Evolutionary conservation across 2,329 filamentous ascomycete genomes (phyloP).

Genomic region (Neopestalotiopsis clavispora): DNA sequence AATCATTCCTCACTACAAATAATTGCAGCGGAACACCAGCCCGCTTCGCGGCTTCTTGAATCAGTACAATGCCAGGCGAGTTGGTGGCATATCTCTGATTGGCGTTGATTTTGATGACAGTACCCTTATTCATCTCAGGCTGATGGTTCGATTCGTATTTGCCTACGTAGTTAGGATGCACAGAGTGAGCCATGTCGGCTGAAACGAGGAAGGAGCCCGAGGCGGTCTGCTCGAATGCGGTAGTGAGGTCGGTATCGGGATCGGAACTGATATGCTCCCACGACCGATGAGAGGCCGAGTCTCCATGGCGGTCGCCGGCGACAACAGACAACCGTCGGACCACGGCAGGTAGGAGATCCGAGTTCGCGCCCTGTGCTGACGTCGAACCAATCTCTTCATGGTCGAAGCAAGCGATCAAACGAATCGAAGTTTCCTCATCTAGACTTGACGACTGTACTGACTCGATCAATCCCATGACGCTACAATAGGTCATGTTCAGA

Average conservation of each 20-base stretch:
- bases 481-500: constrained; percentile 94
- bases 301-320: constrained; percentile 59
- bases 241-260: constrained; percentile 67
- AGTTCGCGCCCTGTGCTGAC: constrained; percentile 92
- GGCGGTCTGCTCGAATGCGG: constrained; percentile 91
- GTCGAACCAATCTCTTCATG: constrained; percentile 96
- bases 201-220: constrained; percentile 92
- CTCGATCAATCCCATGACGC: constrained; percentile 81
- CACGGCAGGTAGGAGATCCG: constrained; percentile 86
- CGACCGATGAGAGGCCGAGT: constrained; percentile 62
- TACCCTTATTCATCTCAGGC: constrained; percentile 88
- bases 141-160: constrained; percentile 94
- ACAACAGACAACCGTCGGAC: constrained; percentile 85
- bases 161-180: constrained; percentile 90
- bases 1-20: constrained; percentile 96
- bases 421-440: constrained; percentile 79
- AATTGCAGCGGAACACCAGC: constrained; percentile 86
- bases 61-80: constrained; percentile 88
- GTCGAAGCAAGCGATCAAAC: constrained; percentile 93
- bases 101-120: constrained; percentile 97
- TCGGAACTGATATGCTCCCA: constrained; percentile 63
- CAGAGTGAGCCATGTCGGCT: constrained; percentile 95
- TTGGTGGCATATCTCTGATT: constrained; percentile 98
- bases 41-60: constrained; percentile 82
- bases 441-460: constrained; percentile 72